phyloP scores from a whole-genome alignment of 192 early-diverging fungal species.

The Coemansia sp. region DNA sequence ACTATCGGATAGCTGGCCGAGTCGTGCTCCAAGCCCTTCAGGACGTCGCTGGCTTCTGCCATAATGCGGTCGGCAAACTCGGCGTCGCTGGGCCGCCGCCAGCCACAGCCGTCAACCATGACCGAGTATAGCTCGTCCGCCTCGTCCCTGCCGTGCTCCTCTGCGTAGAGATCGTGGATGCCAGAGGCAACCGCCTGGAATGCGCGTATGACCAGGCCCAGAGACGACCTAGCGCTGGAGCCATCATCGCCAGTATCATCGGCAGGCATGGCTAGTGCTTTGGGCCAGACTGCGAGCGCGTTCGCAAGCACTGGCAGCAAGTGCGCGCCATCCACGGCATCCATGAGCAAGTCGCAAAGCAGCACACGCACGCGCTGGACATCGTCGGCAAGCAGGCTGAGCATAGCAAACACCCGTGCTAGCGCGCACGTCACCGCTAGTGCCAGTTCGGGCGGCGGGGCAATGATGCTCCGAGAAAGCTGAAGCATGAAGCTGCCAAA shows the following conservation, averaged over 20 bases:
- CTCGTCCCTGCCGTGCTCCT: slow-evolving; percentile 31
- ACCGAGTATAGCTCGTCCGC: slow-evolving; percentile 45
- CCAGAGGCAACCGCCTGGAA: slow-evolving; percentile 47
- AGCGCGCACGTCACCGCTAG: slow-evolving; percentile 30
- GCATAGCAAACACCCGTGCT: slow-evolving; percentile 40
- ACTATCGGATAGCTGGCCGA: slow-evolving; percentile 35
- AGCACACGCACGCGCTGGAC: slow-evolving; percentile 39
- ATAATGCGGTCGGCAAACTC: slow-evolving; percentile 50
- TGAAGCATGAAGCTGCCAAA: slow-evolving; percentile 26
- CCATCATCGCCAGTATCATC: neutral
- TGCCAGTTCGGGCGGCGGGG: slow-evolving; percentile 8
- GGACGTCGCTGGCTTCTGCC: slow-evolving; percentile 25
- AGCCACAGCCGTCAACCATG: slow-evolving; percentile 43
- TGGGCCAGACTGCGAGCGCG: slow-evolving; percentile 36
- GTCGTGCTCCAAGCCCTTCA: slow-evolving; percentile 12
- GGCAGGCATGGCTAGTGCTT: slow-evolving; percentile 20
- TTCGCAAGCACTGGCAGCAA: slow-evolving; percentile 42
- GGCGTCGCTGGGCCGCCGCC: slow-evolving; percentile 41
- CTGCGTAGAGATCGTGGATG: slow-evolving; percentile 47
- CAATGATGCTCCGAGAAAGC: slow-evolving; percentile 28
- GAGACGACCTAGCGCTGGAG: neutral
- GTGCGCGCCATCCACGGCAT: slow-evolving; percentile 45
- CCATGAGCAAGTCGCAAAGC: slow-evolving; percentile 51
- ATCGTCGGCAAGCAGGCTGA: slow-evolving; percentile 32
- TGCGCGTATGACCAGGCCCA: slow-evolving; percentile 37